Conservation (phyloP, 345 rosid species). For the Acer campestre region DNA sequence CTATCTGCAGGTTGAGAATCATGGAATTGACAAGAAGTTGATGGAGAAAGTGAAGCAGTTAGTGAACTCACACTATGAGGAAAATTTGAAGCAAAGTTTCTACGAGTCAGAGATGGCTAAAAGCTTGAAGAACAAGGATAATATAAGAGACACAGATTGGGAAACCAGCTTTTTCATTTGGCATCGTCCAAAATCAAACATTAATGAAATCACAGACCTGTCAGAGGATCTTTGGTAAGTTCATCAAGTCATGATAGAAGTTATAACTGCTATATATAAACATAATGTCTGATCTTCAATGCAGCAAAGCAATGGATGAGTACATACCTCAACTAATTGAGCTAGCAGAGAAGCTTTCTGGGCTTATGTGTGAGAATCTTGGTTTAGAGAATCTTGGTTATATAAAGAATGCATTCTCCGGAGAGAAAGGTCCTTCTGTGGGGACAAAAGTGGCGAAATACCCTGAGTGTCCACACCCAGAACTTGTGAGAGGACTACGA, state of each 20-base stretch:
- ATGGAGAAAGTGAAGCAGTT: constrained; percentile 80
- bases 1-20: constrained; percentile 72
- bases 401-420: constrained; percentile 61
- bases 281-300: background rate
- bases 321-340: constrained; percentile 62
- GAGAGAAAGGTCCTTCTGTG: constrained; percentile 67
- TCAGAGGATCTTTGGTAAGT: constrained; percentile 67
- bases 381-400: constrained; percentile 48
- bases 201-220: constrained; percentile 51
- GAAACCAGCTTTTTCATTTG: constrained; percentile 81
- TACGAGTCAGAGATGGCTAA: constrained; percentile 70
- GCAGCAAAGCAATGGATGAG: constrained; percentile 76
- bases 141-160: constrained; percentile 65
- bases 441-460: constrained; percentile 92
- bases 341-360: constrained; percentile 68
- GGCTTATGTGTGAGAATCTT: constrained; percentile 79
- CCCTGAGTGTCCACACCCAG: constrained; percentile 77
- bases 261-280: too few relatives aligned
- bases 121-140: constrained; percentile 40
- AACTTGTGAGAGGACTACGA: constrained; percentile 79
- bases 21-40: constrained; percentile 62
- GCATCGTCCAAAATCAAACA: constrained; percentile 71
- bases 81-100: constrained; percentile 58
- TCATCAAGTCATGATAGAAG: background rate
- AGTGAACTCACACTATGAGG: constrained; percentile 71